Base-by-base conservation (phyloP, 768 basidiomycete species). In the Tulasnella sp. region DNA sequence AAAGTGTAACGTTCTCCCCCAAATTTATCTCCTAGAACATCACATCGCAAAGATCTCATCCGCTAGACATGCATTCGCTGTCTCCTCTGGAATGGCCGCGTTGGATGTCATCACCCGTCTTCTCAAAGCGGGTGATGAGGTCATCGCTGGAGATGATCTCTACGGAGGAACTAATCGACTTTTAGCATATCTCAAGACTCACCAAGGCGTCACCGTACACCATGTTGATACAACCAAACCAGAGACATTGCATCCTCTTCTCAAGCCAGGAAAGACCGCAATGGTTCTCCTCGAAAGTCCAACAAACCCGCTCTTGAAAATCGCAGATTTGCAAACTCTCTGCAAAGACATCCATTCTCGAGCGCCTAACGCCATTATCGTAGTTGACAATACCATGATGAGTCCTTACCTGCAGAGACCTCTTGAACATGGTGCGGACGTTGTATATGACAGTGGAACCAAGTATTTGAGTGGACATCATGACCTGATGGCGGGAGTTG, bases 361-460 rank as follows among this genome's bases (percentile, higher is more conserved):
- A 43, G 82, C 82, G 15, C 81, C 82, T 6, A 76, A 84, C 60
- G 90, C 89, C 1, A 59, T 90, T 58, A 69, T 92, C 47, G 84
- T 92, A 32, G 89, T 90, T 19, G 95, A 98, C 65, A 98, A 99
- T 63, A 98, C 95, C 54, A 98, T 98, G 95, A 96, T 98, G 93
- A 95, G 91, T 62, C 93, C 95, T 13, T 98, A 96, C 66, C 72
- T 98, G 6, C 91, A 93, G 63, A 71, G 92, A 52, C 95, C 95
- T 9, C 75, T 98, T 32, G 90, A 98, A 61, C 83, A 95, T 45
- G 95, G 93, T 13, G 88, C 88, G 42, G 95, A 99, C 63, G 79
- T 99, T 49, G 92, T 96, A 7, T 99, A 99, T 61, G 95, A 99
- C 66, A 92, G 89, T 53, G 95, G 81, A 8, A 98, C 95, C 20